Base-by-base conservation (phyloP, 1,139 yeast species). In the Candida smagusa region DNA sequence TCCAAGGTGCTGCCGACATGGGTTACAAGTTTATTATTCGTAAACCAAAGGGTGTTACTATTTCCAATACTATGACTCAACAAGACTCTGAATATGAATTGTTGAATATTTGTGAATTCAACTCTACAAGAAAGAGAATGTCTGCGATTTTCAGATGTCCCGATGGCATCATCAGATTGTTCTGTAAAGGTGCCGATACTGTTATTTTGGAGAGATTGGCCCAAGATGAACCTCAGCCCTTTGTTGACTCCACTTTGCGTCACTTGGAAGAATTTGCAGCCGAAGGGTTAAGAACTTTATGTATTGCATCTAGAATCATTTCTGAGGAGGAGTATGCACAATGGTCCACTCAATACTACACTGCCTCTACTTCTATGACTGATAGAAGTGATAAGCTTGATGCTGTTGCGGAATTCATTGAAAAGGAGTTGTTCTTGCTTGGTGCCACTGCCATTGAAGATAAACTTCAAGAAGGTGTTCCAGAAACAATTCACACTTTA, bases 371-470 rank as follows among this genome's bases (percentile, higher is more conserved):
- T 0, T 78, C 96, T 1, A 59, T 94, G 56, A 82, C 77, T 9
- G 69, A 89, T 52, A 77, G 98, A 60, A 64, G 82, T 22, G 81
- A 80, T 21, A 81, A 81, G 53, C 68, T 94, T 40, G 97, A 90
- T 54, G 84, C 54, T 9, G 72, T 65, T 2, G 76, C 77, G 1
- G 96, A 92, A 52, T 52, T 81, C 40, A 89, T 94, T 47, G 99
- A 94, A 59, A 74, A 69, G 30, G 84, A 84, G 43, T 65, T 94
- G 52, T 82, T 82, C 45, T 68, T 94, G 37, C 67, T 92, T 16
- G 99, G 99, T 24, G 98, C 97, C 2, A 94, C 98, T 31, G 99
- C 98, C 2, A 92, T 94, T 58, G 99, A 94, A 59, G 99, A 94
- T 59, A 90, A 92, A 55, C 71, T 94, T 38, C 99, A 94, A 64